Percentiles rank a stretch among this genome's conserved stretches.
Evolutionary conservation across 1,284 basidiomycete species (phyloP).

Genomic region (Vanrija pseudolonga): DNA sequence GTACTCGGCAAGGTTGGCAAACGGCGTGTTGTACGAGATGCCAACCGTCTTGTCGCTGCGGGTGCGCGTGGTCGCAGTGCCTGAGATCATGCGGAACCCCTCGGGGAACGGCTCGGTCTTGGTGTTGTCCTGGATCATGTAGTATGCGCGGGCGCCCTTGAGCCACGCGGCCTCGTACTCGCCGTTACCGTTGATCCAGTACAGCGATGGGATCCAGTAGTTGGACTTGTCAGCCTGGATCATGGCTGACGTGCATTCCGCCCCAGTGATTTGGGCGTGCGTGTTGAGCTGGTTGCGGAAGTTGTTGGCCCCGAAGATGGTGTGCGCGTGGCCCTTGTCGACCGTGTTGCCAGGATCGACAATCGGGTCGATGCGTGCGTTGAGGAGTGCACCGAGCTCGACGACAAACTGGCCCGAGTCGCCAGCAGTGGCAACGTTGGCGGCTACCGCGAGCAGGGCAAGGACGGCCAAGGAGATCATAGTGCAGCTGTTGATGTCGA

Average conservation of each 20-base stretch:
- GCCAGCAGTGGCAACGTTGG: no score
- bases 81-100: constrained; percentile 51
- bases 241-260: neutral
- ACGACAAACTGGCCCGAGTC: neutral
- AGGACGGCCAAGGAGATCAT: no score
- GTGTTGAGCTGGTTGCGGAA: constrained; percentile 21
- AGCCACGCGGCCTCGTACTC: constrained; percentile 29
- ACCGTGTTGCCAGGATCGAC: constrained; percentile 34
- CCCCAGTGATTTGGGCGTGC: neutral
- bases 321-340: constrained; percentile 34
- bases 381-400: constrained; percentile 24
- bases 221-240: constrained; percentile 46
- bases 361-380: constrained; percentile 48
- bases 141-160: constrained; percentile 36
- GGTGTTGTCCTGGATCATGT: constrained; percentile 9
- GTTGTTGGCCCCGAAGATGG: constrained; percentile 48
- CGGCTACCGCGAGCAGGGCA: no score
- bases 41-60: constrained; percentile 14
- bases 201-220: constrained; percentile 53
- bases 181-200: constrained; percentile 41
- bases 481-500: no score
- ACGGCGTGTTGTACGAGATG: constrained; percentile 19
- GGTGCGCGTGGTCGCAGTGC: constrained; percentile 36
- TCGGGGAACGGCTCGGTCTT: constrained; percentile 40
- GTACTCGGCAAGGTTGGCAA: constrained; percentile 15